Percentiles rank a stretch among this genome's conserved stretches.
These are phyloP conservation scores for Thelephora ganbajun DNA, from an alignment of 768 basidiomycete species.

Conservation along the genomic window DNA sequence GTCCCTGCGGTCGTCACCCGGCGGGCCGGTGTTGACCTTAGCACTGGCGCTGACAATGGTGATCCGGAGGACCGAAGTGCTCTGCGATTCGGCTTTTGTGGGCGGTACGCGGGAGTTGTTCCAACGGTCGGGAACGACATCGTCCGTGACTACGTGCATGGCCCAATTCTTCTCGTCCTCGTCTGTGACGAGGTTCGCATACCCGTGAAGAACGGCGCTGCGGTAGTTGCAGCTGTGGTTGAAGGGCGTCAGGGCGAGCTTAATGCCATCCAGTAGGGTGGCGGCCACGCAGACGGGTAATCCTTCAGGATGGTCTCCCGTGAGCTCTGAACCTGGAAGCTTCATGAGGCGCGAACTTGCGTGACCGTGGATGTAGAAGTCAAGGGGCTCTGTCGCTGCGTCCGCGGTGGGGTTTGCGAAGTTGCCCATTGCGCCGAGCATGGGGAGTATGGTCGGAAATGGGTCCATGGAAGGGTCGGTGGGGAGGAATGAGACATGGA, in stretches of 20 bases:
- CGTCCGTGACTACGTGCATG: background rate
- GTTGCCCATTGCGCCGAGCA: background rate
- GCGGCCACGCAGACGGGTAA: background rate
- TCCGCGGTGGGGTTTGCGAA: background rate
- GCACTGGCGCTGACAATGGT: slow-evolving; percentile 5
- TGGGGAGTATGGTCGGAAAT: background rate
- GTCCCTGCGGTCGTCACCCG: background rate
- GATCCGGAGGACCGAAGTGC: slow-evolving; percentile 3
- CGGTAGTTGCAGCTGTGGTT: slow-evolving; percentile 9
- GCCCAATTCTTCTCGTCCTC: background rate
- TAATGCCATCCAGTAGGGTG: slow-evolving; percentile 7
- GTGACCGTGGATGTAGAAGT: background rate
- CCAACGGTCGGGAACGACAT: slow-evolving; percentile 4
- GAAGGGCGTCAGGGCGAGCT: slow-evolving; percentile 9
- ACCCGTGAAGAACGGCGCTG: slow-evolving; percentile 10
- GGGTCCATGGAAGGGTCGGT: background rate
- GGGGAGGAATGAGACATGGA: background rate
- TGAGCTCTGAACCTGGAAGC: background rate
- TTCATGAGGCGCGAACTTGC: background rate
- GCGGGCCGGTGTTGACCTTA: background rate
- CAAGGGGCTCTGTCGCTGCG: background rate
- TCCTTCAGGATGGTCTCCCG: background rate
- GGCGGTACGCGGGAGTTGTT: slow-evolving; percentile 1
- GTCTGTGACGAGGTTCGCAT: slow-evolving; percentile 1
- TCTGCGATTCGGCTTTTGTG: background rate